Evolutionary conservation across 768 basidiomycete genomes (phyloP).

Genomic region (Lactifluus volemus): DNA sequence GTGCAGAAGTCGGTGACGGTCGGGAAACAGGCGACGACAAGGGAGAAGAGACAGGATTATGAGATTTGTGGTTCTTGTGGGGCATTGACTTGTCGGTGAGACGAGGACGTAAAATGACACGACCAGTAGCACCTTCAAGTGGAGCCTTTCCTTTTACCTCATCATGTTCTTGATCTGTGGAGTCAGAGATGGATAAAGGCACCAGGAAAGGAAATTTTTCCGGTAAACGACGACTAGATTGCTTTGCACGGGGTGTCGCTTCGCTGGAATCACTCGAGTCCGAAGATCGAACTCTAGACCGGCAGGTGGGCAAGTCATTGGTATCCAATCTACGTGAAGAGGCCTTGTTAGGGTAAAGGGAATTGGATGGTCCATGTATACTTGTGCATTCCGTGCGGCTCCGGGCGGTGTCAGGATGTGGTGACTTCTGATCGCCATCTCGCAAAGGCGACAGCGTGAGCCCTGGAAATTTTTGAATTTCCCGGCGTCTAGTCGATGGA

Average conservation of each 20-base stretch:
- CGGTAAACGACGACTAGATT: neutral
- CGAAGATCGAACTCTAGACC: neutral
- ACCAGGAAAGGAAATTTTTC: neutral
- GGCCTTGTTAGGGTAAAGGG: neutral
- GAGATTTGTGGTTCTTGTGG: conserved; percentile 4
- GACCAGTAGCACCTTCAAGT: neutral
- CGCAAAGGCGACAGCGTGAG: conserved; percentile 1
- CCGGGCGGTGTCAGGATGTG: neutral
- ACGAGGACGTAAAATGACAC: neutral
- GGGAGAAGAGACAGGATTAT: conserved; percentile 13
- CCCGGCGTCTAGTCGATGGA: neutral
- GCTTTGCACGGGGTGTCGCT: conserved; percentile 11
- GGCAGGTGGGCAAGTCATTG: neutral
- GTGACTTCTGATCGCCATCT: neutral
- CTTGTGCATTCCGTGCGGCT: neutral
- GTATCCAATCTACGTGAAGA: neutral
- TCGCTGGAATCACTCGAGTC: conserved; percentile 1
- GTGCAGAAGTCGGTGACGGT: neutral
- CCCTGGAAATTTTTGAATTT: neutral
- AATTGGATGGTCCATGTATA: neutral
- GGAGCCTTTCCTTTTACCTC: neutral
- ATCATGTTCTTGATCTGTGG: neutral
- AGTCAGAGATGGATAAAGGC: conserved; percentile 6
- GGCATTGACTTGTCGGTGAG: neutral
- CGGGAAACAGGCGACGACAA: conserved; percentile 13